Conservation (phyloP, 345 rosid genomes). For the Salix udensis region DNA sequence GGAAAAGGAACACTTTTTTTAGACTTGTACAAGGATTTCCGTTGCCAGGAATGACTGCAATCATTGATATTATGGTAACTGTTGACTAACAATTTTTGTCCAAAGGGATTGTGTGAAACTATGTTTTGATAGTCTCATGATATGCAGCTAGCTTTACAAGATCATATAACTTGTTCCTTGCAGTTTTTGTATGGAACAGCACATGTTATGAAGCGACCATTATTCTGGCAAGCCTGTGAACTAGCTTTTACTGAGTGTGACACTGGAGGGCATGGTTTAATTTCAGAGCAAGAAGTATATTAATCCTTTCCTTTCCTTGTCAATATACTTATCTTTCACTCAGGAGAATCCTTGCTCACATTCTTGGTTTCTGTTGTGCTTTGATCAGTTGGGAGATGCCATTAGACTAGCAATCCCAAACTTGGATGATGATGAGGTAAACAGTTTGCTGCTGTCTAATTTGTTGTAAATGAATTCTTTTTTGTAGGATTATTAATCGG, state of each 20-base stretch:
- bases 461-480: neutral
- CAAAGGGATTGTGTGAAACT: neutral
- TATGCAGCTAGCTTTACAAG: neutral
- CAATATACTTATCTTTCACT: neutral
- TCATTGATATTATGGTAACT: neutral
- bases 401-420: slow-evolving; percentile 53
- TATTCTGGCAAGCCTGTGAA: slow-evolving; percentile 65
- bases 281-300: slow-evolving; percentile 60
- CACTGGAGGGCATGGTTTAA: slow-evolving; percentile 38
- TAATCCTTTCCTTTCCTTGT: neutral
- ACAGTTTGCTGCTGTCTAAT: neutral
- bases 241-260: slow-evolving; percentile 60
- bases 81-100: neutral
- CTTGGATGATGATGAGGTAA: slow-evolving; percentile 58
- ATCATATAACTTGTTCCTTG: slow-evolving; percentile 21
- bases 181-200: slow-evolving; percentile 86
- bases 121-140: neutral
- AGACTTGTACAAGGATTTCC: neutral
- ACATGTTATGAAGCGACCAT: slow-evolving; percentile 60
- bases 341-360: slow-evolving; percentile 11
- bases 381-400: slow-evolving; percentile 54
- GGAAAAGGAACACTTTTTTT: neutral
- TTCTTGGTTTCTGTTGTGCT: slow-evolving; percentile 12
- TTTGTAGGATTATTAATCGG: neutral
- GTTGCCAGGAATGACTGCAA: neutral